phyloP scores from a whole-genome alignment of 108 stramenopile species.

The Nitzschia inconspicua region DNA sequence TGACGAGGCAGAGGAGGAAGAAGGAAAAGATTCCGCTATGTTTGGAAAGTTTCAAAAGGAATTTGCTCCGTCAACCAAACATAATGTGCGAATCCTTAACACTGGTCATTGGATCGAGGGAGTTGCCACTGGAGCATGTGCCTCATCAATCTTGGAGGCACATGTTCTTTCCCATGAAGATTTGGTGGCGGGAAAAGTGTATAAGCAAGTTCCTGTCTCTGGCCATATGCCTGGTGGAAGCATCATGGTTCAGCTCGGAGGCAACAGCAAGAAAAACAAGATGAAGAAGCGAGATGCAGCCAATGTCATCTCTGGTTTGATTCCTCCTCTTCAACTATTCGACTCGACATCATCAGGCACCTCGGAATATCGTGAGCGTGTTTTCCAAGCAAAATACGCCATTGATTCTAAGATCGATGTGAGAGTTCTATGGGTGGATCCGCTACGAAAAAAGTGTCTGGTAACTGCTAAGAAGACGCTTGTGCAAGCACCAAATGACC shows the following conservation, averaged over 20 bases:
- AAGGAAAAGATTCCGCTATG: constrained; percentile 34
- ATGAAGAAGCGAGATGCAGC: not conserved
- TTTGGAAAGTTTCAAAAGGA: constrained; percentile 67
- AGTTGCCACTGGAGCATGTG: constrained; percentile 75
- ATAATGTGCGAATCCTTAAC: constrained; percentile 64
- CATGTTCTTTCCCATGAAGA: constrained; percentile 79
- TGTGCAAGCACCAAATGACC: constrained; percentile 41
- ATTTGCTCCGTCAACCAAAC: constrained; percentile 64
- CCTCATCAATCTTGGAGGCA: constrained; percentile 66
- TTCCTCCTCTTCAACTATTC: constrained; percentile 68
- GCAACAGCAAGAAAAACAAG: constrained; percentile 2
- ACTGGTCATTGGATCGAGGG: constrained; percentile 68
- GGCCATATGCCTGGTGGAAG: constrained; percentile 54
- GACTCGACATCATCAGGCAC: constrained; percentile 32
- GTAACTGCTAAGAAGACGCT: constrained; percentile 79
- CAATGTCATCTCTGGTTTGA: constrained; percentile 60
- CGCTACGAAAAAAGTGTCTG: constrained; percentile 51
- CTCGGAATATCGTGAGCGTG: constrained; percentile 60
- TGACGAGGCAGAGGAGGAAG: constrained; percentile 31
- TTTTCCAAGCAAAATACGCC: constrained; percentile 66
- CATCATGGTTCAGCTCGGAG: constrained; percentile 68
- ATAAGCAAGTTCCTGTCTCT: constrained; percentile 66
- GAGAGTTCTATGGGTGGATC: constrained; percentile 67
- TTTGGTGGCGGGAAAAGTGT: constrained; percentile 62
- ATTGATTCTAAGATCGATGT: constrained; percentile 75